Base-by-base conservation (phyloP, 768 basidiomycete species). In the Hydnum rufescens region DNA sequence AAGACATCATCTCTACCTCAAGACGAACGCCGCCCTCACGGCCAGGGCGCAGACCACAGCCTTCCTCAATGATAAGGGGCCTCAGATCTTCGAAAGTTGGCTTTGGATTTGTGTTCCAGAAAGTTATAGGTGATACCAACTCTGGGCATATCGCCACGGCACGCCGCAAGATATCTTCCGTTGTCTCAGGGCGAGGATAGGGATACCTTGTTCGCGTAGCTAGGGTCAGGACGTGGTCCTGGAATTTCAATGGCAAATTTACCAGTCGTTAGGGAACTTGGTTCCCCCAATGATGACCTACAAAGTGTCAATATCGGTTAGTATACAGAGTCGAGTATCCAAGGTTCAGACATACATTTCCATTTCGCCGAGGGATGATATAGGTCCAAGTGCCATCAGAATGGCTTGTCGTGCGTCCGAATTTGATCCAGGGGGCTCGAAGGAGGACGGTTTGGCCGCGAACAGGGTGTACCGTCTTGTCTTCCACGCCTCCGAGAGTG, bases 11-110 rank as follows among this genome's bases (percentile, higher is more conserved):
- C 32, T 72, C 73, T 0, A 62, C 62, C 36, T 74, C 77, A 1
- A 83, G 64, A 25, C 81, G 64, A 30, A 85, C 68, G 0, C 82
- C 82, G n/a, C 76, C 79, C 36, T 74, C 76, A 52, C 84, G 66
- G 1, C 64, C 73, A 0, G 83, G 84, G 2, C 82, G 68, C 46
- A 86, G 63, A 2, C 84, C 84, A 57, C 74, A 73, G 4, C 69
- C 70, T 30, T 66, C 64, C 51, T 70, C 70, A 36, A 70, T 55
- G 5, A 70, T 61, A 5, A 70, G 53, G 3, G 65, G 53, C 29
- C 65, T 63, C 4, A 71, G 50, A 55, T 72, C 70, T 4, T 67
- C 68, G 18, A 67, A 53, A 0, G 67, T 70, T 1, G 64, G 64
- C 5, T 19, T 28, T 22, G 29, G 48, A 26, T 13, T 51, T 53